Conservation (phyloP, 169 alveolate genomes). For the Fabrea salina region DNA sequence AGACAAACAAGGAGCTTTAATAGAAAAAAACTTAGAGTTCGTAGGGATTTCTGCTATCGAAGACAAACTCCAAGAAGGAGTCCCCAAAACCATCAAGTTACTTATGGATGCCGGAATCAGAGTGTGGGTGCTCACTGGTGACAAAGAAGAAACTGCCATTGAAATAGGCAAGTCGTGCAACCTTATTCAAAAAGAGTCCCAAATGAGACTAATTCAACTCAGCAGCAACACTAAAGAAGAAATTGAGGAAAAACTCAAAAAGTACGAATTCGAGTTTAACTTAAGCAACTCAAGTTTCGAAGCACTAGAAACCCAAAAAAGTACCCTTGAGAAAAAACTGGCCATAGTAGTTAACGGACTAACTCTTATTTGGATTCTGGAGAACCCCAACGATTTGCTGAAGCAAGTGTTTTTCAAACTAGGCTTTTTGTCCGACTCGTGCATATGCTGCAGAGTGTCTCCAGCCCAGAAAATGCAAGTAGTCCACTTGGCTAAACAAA, state of each 20-base stretch:
- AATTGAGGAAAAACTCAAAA: neutral
- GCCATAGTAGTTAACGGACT: constrained; percentile 55
- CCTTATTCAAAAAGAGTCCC: constrained; percentile 28
- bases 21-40: constrained; percentile 59
- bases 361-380: constrained; percentile 27
- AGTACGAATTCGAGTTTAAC: neutral
- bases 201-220: neutral
- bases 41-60: constrained; percentile 81
- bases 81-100: constrained; percentile 64
- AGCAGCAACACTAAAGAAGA: neutral
- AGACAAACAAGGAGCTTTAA: constrained; percentile 38
- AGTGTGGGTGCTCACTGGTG: constrained; percentile 86
- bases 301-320: constrained; percentile 6
- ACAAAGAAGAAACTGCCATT: constrained; percentile 82
- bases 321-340: constrained; percentile 47
- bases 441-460: constrained; percentile 82
- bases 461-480: constrained; percentile 72
- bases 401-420: constrained; percentile 37
- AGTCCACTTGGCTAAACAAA: constrained; percentile 51
- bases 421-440: constrained; percentile 48
- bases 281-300: neutral
- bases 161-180: constrained; percentile 76
- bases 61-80: constrained; percentile 79
- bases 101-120: constrained; percentile 69
- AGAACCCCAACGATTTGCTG: neutral